A percentile compares a stretch with the other conserved stretches of the same genome.
Conservation (phyloP, 768 basidiomycete species). For the Suillus plorans region DNA sequence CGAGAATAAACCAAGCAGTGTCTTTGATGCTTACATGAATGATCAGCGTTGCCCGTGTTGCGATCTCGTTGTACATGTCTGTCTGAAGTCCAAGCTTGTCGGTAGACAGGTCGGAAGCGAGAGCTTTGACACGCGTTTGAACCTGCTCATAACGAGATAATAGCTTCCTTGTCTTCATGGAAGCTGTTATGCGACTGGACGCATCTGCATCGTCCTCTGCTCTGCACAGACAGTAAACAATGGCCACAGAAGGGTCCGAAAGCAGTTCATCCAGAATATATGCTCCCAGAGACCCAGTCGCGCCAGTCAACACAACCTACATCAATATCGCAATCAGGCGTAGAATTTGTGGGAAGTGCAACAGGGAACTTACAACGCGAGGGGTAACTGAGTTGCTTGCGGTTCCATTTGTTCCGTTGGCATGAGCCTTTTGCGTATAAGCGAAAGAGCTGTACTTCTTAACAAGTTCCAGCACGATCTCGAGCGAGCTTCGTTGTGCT, state of each 20-base stretch:
- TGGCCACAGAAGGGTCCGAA: conserved; percentile 33
- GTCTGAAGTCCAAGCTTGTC: conserved; percentile 41
- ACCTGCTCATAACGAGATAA: conserved; percentile 10
- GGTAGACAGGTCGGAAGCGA: conserved; percentile 43
- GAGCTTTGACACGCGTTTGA: conserved; percentile 35
- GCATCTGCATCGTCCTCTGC: conserved; percentile 47
- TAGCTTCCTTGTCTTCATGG: conserved; percentile 39
- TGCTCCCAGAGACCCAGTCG: conserved; percentile 55
- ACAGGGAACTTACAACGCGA: conserved; percentile 3
- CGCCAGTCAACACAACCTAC: conserved; percentile 46
- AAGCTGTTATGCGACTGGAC: conserved; percentile 38
- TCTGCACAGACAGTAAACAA: conserved; percentile 51
- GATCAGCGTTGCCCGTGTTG: conserved; percentile 38
- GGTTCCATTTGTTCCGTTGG: conserved; percentile 14
- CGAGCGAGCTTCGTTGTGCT: conserved; percentile 27
- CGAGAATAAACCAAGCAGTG: background rate
- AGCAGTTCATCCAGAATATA: conserved; percentile 49
- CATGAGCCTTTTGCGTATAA: background rate
- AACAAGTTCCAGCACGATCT: conserved; percentile 47
- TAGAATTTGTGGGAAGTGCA: conserved; percentile 13
- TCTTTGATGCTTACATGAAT: conserved; percentile 38
- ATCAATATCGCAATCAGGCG: background rate
- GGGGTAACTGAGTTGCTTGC: conserved; percentile 2
- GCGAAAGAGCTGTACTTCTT: conserved; percentile 36
- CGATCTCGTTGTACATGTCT: conserved; percentile 36